phyloP scores from a whole-genome alignment of 2,329 filamentous ascomycete species.

The Bipolaris sorokiniana region DNA sequence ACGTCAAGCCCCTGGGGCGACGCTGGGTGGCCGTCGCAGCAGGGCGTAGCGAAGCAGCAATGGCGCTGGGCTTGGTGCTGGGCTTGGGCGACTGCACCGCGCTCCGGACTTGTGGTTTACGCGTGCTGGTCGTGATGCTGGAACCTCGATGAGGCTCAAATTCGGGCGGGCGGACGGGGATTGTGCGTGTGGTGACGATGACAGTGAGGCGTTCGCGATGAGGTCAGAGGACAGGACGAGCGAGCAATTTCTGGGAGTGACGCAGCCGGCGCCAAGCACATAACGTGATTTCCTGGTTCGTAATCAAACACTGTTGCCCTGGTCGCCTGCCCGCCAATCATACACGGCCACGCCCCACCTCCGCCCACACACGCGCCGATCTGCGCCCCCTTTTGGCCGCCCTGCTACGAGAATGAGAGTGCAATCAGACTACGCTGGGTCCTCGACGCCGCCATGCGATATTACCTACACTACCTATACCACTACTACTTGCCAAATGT shows the following conservation, averaged over 20 bases:
- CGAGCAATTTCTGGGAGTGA: slow-evolving; percentile 43
- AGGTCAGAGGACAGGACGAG: slow-evolving; percentile 45
- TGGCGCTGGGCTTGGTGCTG: slow-evolving; percentile 18
- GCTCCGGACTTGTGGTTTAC: slow-evolving; percentile 13
- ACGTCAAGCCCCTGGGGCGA: slow-evolving; percentile 39
- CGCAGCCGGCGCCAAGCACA: slow-evolving; percentile 36
- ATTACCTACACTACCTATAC: too few species aligned
- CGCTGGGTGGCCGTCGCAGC: slow-evolving; percentile 23
- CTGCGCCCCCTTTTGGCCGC: slow-evolving; percentile 28
- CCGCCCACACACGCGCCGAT: slow-evolving; percentile 23
- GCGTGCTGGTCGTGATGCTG: slow-evolving; percentile 20
- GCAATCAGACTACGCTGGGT: neutral
- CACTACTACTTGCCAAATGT: too few species aligned
- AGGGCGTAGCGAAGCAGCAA: slow-evolving; percentile 14
- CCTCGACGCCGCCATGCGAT: neutral
- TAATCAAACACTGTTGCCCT: slow-evolving; percentile 18
- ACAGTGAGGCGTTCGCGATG: slow-evolving; percentile 46
- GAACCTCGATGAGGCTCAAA: slow-evolving; percentile 35
- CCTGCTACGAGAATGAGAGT: slow-evolving; percentile 30
- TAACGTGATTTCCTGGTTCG: slow-evolving; percentile 38
- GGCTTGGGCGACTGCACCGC: slow-evolving; percentile 12
- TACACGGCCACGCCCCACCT: slow-evolving; percentile 7
- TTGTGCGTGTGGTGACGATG: slow-evolving; percentile 40
- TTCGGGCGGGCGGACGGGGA: slow-evolving; percentile 31
- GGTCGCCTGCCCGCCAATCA: slow-evolving; percentile 16